Percentiles rank a stretch among this genome's conserved stretches.
Conservation (phyloP, 2,329 filamentous ascomycete genomes). For the Hymenoscyphus linearis region DNA sequence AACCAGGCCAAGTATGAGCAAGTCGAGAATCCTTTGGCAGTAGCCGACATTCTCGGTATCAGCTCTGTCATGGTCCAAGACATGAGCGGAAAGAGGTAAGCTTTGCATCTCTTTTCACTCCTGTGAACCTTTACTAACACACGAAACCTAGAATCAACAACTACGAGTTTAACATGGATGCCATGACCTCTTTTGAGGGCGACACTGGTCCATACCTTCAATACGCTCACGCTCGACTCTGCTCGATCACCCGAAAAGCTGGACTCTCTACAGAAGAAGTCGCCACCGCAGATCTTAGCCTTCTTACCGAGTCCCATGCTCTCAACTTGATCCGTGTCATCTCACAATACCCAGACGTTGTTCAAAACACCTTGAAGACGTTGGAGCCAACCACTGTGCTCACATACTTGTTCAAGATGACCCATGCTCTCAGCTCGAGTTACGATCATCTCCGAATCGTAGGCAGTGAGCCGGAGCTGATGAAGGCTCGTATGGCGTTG, state of each 20-base stretch:
- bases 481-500: conserved; percentile 68
- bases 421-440: conserved; percentile 70
- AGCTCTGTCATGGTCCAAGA: conserved; percentile 97
- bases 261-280: conserved; percentile 53
- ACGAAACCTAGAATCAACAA: conserved; percentile 49
- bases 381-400: conserved; percentile 67
- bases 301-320: conserved; percentile 68
- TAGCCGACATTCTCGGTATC: conserved; percentile 86
- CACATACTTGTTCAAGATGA: conserved; percentile 79
- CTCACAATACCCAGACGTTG: conserved; percentile 80
- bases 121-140: conserved; percentile 5
- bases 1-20: conserved; percentile 89
- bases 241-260: conserved; percentile 56
- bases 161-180: conserved; percentile 71
- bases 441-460: conserved; percentile 80
- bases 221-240: conserved; percentile 72
- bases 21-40: conserved; percentile 74
- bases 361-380: conserved; percentile 78
- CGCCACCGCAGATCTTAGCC: conserved; percentile 55
- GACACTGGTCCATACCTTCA: conserved; percentile 83
- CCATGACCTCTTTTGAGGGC: conserved; percentile 79
- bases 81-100: conserved; percentile 87
- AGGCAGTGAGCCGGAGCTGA: conserved; percentile 68
- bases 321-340: conserved; percentile 68
- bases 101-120: conserved; percentile 1